phyloP scores from a whole-genome alignment of 2,329 filamentous ascomycete genomes.

The Pseudocercospora pini-densiflorae region DNA sequence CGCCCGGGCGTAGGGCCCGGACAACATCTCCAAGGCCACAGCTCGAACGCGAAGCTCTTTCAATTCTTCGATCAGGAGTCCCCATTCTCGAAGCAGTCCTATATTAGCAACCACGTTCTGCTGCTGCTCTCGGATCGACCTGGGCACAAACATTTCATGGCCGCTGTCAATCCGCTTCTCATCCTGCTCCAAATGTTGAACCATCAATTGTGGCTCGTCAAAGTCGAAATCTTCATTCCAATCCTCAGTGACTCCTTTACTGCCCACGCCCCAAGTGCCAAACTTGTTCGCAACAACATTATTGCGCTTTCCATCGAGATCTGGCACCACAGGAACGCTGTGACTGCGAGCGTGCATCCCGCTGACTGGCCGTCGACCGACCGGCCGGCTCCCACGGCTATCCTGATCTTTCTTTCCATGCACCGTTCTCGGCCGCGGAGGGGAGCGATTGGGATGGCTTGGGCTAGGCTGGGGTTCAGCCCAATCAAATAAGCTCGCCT shows the following conservation, averaged over 20 bases:
- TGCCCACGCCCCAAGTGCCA: constrained; percentile 80
- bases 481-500: constrained; percentile 70
- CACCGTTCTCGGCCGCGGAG: constrained; percentile 72
- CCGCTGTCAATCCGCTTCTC: constrained; percentile 51
- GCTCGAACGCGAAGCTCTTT: constrained; percentile 76
- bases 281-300: constrained; percentile 69
- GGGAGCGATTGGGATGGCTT: constrained; percentile 63
- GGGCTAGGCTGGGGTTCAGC: constrained; percentile 67
- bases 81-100: constrained; percentile 80
- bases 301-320: constrained; percentile 59
- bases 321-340: constrained; percentile 74
- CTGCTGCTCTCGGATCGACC: constrained; percentile 79
- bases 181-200: constrained; percentile 43
- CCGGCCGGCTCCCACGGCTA: constrained; percentile 69
- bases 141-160: constrained; percentile 71
- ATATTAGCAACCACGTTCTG: constrained; percentile 82
- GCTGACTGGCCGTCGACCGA: constrained; percentile 69
- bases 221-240: constrained; percentile 93
- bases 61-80: constrained; percentile 78
- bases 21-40: constrained; percentile 67
- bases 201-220: constrained; percentile 49
- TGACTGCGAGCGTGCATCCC: constrained; percentile 77
- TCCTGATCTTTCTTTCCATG: constrained; percentile 77
- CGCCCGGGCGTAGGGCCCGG: constrained; percentile 62
- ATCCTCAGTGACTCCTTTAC: constrained; percentile 79